Percentiles rank a stretch among this genome's conserved stretches.
These are phyloP conservation scores for Senecio squalidus DNA, from an alignment of 140 eudicot genomes.

Conservation along the genomic window DNA sequence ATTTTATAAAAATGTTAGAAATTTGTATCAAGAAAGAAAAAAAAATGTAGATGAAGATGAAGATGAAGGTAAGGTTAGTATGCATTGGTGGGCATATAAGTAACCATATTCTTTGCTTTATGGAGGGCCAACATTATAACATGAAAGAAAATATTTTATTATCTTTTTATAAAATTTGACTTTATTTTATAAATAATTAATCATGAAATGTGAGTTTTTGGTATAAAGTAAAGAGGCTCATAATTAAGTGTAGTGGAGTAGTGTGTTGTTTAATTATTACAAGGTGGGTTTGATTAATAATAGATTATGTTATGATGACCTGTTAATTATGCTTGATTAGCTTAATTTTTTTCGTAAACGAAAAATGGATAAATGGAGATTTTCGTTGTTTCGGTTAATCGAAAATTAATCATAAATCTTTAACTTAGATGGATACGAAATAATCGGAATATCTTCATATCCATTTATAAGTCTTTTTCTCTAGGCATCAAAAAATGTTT, in stretches of 20 bases:
- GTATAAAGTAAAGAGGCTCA: constrained; percentile 9
- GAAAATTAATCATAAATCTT: too few relatives aligned
- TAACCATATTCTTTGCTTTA: constrained; percentile 31
- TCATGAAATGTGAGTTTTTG: constrained; percentile 1
- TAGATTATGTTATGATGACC: constrained; percentile 19
- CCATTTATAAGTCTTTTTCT: too few relatives aligned
- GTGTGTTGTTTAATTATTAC: constrained; percentile 33
- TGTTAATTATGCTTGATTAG: too few relatives aligned
- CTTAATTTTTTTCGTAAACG: too few relatives aligned
- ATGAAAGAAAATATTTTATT: neutral
- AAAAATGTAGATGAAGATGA: neutral
- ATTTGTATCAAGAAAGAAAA: neutral
- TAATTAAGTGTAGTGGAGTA: constrained; percentile 29
- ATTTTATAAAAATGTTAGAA: neutral
- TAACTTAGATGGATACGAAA: too few relatives aligned
- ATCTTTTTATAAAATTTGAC: neutral
- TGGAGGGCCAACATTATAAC: constrained; percentile 26
- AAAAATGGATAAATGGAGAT: too few relatives aligned
- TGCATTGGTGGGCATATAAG: constrained; percentile 31
- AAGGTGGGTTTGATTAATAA: constrained; percentile 22
- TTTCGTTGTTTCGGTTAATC: too few relatives aligned
- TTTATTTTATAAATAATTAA: neutral
- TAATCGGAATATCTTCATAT: too few relatives aligned
- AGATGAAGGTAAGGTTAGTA: constrained; percentile 11
- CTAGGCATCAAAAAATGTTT: too few relatives aligned